A percentile compares a stretch with the other conserved stretches of the same genome.
phyloP scores from a whole-genome alignment of 768 basidiomycete genomes.

The Suillus luteus region DNA sequence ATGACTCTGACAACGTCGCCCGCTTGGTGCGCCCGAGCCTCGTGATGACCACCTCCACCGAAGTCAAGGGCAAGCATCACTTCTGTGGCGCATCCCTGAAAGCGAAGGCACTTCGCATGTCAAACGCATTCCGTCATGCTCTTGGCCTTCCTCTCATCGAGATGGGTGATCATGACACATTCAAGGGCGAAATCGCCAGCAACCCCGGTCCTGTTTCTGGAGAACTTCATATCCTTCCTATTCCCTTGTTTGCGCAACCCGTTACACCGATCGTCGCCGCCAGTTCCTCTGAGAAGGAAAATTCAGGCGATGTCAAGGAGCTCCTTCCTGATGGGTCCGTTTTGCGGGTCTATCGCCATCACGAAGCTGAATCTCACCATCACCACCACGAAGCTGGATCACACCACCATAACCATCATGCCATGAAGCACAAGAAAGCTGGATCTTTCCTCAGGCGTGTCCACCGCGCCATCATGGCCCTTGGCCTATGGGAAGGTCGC shows the following conservation, averaged over 20 bases:
- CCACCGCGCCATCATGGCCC: constrained; percentile 62
- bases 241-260: constrained; percentile 35
- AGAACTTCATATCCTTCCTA: constrained; percentile 34
- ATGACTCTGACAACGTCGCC: constrained; percentile 24
- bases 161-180: constrained; percentile 11
- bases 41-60: constrained; percentile 15
- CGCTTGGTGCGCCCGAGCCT: constrained; percentile 20
- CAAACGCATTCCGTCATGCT: constrained; percentile 56
- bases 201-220: constrained; percentile 22
- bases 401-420: constrained; percentile 29
- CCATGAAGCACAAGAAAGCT: constrained; percentile 19
- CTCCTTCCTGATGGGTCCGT: constrained; percentile 10
- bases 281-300: background rate
- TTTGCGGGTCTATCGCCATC: constrained; percentile 16
- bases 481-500: constrained; percentile 83
- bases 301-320: constrained; percentile 9
- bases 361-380: constrained; percentile 19
- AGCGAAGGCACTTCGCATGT: constrained; percentile 52
- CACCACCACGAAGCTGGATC: constrained; percentile 23
- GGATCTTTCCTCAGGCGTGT: constrained; percentile 59
- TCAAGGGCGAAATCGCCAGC: constrained; percentile 12
- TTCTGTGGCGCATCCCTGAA: constrained; percentile 39
- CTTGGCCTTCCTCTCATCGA: constrained; percentile 57
- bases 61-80: constrained; percentile 26
- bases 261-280: constrained; percentile 11